phyloP scores from a whole-genome alignment of 1,139 yeast species.

The Kluyveromyces sp. region DNA sequence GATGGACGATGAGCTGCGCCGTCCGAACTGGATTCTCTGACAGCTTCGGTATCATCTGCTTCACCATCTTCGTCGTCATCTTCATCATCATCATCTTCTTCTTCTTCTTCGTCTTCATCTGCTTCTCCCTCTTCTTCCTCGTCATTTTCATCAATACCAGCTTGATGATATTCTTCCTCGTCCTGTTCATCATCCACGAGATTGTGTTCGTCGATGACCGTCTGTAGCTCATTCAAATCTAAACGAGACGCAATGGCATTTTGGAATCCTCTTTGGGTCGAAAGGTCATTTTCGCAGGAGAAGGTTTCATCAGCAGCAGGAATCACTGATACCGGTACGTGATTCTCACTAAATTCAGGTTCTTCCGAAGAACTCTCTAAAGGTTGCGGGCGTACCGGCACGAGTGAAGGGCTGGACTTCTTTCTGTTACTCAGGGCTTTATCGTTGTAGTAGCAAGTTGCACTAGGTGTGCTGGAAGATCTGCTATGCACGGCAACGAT shows the following conservation, averaged over 20 bases:
- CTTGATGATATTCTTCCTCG: conserved; percentile 4
- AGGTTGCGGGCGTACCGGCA: background rate
- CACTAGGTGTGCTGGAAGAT: background rate
- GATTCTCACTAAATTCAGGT: background rate
- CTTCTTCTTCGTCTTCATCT: conserved; percentile 10
- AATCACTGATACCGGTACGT: conserved; percentile 6
- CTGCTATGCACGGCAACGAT: background rate
- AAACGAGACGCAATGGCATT: conserved; percentile 12
- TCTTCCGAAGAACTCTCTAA: background rate
- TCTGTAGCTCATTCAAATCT: conserved; percentile 16
- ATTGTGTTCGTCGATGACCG: conserved; percentile 17
- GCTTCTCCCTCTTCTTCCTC: conserved; percentile 9
- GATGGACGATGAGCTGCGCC: conserved; percentile 3
- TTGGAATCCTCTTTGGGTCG: conserved; percentile 9
- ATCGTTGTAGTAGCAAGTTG: background rate
- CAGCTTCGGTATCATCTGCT: conserved; percentile 8
- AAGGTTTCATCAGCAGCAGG: conserved; percentile 5
- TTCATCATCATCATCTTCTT: conserved; percentile 12
- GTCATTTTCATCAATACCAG: conserved; percentile 2
- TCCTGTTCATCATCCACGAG: conserved; percentile 13
- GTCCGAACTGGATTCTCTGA: background rate
- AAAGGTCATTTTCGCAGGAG: conserved; percentile 7
- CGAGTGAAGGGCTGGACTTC: background rate
- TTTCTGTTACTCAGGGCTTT: background rate
- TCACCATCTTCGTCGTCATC: conserved; percentile 5